Base-by-base conservation (phyloP, 1,139 yeast genomes). In the Pneumocystis jirovecii region DNA sequence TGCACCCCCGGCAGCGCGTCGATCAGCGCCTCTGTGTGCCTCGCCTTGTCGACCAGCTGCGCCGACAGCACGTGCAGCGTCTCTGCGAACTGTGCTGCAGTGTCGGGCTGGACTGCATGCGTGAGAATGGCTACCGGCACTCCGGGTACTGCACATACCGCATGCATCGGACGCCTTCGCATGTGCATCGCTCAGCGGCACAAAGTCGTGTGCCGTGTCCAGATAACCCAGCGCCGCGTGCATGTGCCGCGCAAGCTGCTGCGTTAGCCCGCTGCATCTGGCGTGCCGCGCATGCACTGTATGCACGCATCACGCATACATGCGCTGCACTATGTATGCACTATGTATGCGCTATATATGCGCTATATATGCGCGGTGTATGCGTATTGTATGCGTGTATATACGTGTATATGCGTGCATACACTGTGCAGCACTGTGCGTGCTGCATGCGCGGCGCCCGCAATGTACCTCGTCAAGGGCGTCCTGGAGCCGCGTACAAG, bases 1-100 rank as follows among this genome's bases (percentile, higher is more conserved):
- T 95, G 96, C 1, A 90, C 88, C 2, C 97, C 98, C 0, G 99
- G 98, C 63, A 93, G 77, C 1, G 95, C 84, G 73, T 89, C 96
- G 42, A 93, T 90, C 59, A 93, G 81, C 75, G 87, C 84, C 63
- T 89, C 83, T 21, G 91, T 88, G 73, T 93, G 98, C 70, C 95
- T 81, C 3, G 96, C 83, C 72, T 91, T 90, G 67, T 89, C 77
- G 35, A 91, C 88, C 25, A 93, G 82, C 73, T 93, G 97, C 0
- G 87, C 83, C 1, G 96, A 83, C 25, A 93, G 79, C 68, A 80
- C 82, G 2, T 72, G 72, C 62, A 81, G 73, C 35, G 81, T 79
- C 29, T 42, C 44, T 29, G 56, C 8, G 60, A 61, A 15, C 19
- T 61, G 45, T 3, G 40, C 40, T 4, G 40, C 40, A 12, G 40